Conservation (phyloP, 129 eudicot genomes). For the sunflower (Helianthus annuus) region HanXRQr2.0-SUNRISE NC_035433.2:62336409-62336908, state of each 20-base stretch:
- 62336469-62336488: constrained; percentile 62
- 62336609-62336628: constrained; percentile 53
- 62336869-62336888: constrained; percentile 59
- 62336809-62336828: constrained; percentile 47
- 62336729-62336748: constrained; percentile 65
- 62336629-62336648: constrained; percentile 57
- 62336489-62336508: constrained; percentile 70
- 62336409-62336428: constrained; percentile 69
- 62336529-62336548: constrained; percentile 63
- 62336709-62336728: constrained; percentile 59
- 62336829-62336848: constrained; percentile 52
- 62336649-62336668: constrained; percentile 63
- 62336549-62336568: constrained; percentile 55
- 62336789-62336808: constrained; percentile 39
- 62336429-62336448: constrained; percentile 70
- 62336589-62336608: constrained; percentile 59
- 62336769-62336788: constrained; percentile 43
- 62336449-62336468: constrained; percentile 61
- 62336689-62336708: constrained; percentile 66
- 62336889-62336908: constrained; percentile 66
- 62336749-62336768: constrained; percentile 57
- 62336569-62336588: constrained; percentile 34
- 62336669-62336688: constrained; percentile 61
- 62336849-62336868: constrained; percentile 52
- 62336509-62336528: constrained; percentile 79